phyloP scores from a whole-genome alignment of 2,329 filamentous ascomycete species.

The Exophiala sp. region DNA sequence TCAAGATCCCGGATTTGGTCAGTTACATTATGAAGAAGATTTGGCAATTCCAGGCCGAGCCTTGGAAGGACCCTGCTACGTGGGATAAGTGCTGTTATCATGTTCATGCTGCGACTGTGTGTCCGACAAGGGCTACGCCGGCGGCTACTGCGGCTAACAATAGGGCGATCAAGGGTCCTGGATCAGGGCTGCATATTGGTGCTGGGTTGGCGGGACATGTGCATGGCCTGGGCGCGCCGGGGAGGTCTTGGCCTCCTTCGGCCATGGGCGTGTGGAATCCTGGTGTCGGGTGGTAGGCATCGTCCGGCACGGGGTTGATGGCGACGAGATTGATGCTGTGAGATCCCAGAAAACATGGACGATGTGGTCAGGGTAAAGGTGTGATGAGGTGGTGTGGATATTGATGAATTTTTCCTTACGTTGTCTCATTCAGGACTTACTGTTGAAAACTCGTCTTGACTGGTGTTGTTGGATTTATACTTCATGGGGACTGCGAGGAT shows the following conservation, averaged over 20 bases:
- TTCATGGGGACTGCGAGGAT: too few relatives aligned
- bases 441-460: too few relatives aligned
- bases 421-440: too few relatives aligned
- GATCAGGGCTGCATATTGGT: background rate
- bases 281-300: constrained; percentile 20
- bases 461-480: too few relatives aligned
- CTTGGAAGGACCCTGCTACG: constrained; percentile 18
- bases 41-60: constrained; percentile 21
- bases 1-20: constrained; percentile 21
- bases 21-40: constrained; percentile 21
- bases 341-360: too few relatives aligned
- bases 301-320: background rate
- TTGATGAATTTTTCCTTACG: too few relatives aligned
- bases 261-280: constrained; percentile 21
- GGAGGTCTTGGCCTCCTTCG: constrained; percentile 8
- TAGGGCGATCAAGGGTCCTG: background rate
- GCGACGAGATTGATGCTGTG: background rate
- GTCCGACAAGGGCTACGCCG: constrained; percentile 7
- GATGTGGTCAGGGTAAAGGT: too few relatives aligned
- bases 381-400: too few relatives aligned
- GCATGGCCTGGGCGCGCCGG: background rate
- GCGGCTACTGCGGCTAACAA: background rate
- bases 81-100: constrained; percentile 20
- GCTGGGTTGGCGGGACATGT: background rate
- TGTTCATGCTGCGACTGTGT: constrained; percentile 19